Percentiles rank a stretch among this genome's conserved stretches.
Evolutionary conservation across 257 asterid genomes (phyloP).

Genomic region (Mentha longifolia): DNA sequence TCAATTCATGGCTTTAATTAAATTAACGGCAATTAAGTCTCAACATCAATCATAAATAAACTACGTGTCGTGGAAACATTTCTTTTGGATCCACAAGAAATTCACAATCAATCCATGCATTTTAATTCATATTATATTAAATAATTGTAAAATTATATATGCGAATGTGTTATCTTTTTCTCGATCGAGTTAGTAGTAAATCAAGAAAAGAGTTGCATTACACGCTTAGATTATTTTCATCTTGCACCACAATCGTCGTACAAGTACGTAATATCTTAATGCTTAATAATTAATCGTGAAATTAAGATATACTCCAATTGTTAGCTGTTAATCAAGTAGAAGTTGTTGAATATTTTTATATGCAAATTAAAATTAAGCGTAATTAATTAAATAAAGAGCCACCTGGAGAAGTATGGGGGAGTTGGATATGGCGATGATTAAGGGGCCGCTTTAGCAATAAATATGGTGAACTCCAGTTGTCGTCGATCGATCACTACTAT

Average conservation of each 20-base stretch:
- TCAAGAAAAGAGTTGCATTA: too few relatives aligned
- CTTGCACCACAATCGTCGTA: too few relatives aligned
- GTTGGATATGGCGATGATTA: conserved; percentile 31
- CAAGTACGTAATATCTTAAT: too few relatives aligned
- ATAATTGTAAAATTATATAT: too few relatives aligned
- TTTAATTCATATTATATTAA: not conserved
- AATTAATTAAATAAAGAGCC: not conserved
- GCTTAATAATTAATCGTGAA: too few relatives aligned
- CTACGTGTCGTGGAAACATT: not conserved
- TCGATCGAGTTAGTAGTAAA: too few relatives aligned
- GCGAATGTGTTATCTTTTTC: too few relatives aligned
- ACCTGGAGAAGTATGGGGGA: not conserved
- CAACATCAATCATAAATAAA: conserved; percentile 4
- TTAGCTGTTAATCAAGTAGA: too few relatives aligned
- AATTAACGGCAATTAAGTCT: not conserved
- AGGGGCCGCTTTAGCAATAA: conserved; percentile 4
- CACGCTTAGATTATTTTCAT: too few relatives aligned
- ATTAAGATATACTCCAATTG: too few relatives aligned
- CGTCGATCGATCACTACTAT: not conserved
- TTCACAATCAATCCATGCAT: not conserved
- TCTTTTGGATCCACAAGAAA: not conserved
- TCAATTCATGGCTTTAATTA: not conserved
- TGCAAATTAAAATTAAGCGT: not conserved
- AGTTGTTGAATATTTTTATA: too few relatives aligned
- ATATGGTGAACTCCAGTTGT: not conserved